Conservation (phyloP, 768 basidiomycete genomes). For the Termitomyces heimii region DNA sequence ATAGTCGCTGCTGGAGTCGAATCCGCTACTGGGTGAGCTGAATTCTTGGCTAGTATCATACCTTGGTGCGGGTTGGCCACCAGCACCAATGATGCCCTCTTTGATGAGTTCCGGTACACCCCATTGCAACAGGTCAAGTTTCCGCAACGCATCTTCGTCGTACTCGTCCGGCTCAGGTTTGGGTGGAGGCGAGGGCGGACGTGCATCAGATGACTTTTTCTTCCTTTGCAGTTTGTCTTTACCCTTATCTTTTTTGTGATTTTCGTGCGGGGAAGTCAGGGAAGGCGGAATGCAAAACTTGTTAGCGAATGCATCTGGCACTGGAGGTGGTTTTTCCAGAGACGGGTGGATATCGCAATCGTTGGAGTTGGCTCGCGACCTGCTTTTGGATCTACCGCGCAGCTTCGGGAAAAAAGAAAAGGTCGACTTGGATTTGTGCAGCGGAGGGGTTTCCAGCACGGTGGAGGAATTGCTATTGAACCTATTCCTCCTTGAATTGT, state of each 20-base stretch:
- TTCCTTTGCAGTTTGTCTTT: slow-evolving; percentile 16
- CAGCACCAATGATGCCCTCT: slow-evolving; percentile 73
- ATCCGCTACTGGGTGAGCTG: slow-evolving; percentile 37
- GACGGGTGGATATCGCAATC: slow-evolving; percentile 32
- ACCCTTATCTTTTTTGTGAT: neutral
- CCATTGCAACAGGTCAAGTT: slow-evolving; percentile 1
- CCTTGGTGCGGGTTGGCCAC: slow-evolving; percentile 4
- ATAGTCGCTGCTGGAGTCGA: slow-evolving; percentile 30
- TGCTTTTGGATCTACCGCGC: slow-evolving; percentile 33
- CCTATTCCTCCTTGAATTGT: slow-evolving; percentile 18
- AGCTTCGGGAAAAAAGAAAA: slow-evolving; percentile 30
- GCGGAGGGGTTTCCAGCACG: neutral
- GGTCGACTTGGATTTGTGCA: slow-evolving; percentile 46
- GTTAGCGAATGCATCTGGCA: slow-evolving; percentile 18
- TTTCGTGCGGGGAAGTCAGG: neutral
- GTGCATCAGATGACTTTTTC: slow-evolving; percentile 20
- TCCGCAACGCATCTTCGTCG: neutral
- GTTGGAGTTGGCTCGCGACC: slow-evolving; percentile 26
- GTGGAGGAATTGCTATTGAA: slow-evolving; percentile 24
- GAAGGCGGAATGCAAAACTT: slow-evolving; percentile 7
- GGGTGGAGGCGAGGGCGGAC: slow-evolving; percentile 22
- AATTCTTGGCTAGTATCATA: slow-evolving; percentile 16
- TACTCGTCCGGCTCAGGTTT: slow-evolving; percentile 19
- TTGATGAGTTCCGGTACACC: neutral
- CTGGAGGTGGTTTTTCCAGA: slow-evolving; percentile 25